Evolutionary conservation across 1,139 yeast genomes (phyloP).

Genomic region (Scheffersomyces stambukii): DNA sequence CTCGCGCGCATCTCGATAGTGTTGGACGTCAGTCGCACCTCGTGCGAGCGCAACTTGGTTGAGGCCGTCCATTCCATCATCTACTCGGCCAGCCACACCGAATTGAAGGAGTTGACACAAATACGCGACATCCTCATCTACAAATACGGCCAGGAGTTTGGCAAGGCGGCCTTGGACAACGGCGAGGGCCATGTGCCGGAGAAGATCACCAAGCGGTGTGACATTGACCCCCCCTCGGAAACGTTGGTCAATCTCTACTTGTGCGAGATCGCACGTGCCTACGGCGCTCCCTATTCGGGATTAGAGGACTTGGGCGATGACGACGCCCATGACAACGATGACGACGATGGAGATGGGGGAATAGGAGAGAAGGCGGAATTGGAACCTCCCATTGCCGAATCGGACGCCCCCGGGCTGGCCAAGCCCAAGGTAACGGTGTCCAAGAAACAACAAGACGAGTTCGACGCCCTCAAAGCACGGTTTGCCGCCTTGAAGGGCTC

Average conservation of each 20-base stretch:
- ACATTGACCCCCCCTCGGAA: conserved; percentile 62
- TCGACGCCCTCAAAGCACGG: conserved; percentile 41
- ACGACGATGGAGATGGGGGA: conserved; percentile 13
- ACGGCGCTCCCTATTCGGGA: conserved; percentile 69
- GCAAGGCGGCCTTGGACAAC: conserved; percentile 60
- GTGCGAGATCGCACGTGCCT: conserved; percentile 77
- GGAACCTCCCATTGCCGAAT: conserved; percentile 16
- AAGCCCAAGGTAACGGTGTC: conserved; percentile 5
- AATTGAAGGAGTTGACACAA: conserved; percentile 63
- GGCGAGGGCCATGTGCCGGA: conserved; percentile 53
- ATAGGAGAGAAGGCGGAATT: conserved; percentile 10
- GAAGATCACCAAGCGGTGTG: conserved; percentile 59
- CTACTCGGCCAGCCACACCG: conserved; percentile 69
- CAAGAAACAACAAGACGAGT: conserved; percentile 23
- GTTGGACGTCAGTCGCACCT: conserved; percentile 35
- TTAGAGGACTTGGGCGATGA: conserved; percentile 31
- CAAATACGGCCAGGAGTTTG: conserved; percentile 63
- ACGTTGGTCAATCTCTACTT: conserved; percentile 68
- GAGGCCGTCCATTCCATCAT: conserved; percentile 76
- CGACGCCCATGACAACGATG: conserved; percentile 17
- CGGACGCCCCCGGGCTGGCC: conserved; percentile 9
- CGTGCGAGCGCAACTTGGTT: conserved; percentile 59
- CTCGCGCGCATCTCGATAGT: conserved; percentile 69
- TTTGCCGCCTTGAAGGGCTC: conserved; percentile 44
- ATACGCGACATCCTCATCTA: conserved; percentile 59